phyloP scores from a whole-genome alignment of 352 stramenopile genomes.

The Plasmopara viticola region DNA sequence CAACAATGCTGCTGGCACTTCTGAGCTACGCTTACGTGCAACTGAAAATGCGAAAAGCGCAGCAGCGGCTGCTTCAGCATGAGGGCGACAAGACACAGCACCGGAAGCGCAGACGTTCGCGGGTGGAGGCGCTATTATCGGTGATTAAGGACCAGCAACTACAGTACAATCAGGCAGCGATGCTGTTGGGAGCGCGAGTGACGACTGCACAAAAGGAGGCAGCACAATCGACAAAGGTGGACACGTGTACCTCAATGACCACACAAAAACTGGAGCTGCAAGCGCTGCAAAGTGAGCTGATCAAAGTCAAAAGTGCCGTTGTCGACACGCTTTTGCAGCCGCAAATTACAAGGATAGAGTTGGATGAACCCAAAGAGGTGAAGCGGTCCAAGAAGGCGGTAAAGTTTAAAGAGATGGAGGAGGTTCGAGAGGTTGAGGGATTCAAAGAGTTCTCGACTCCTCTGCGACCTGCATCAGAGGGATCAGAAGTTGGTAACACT shows the following conservation, averaged over 20 bases:
- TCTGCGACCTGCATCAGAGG: too few species aligned
- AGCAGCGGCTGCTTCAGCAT: conserved; percentile 28
- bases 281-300: conserved; percentile 26
- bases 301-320: conserved; percentile 32
- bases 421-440: neutral
- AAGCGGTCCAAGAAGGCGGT: conserved; percentile 5
- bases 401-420: neutral
- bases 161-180: conserved; percentile 34
- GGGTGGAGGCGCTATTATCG: conserved; percentile 25
- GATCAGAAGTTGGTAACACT: neutral
- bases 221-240: conserved; percentile 4
- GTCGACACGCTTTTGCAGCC: conserved; percentile 27
- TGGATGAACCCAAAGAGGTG: conserved; percentile 7
- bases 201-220: conserved; percentile 17
- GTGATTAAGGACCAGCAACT: conserved; percentile 38
- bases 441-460: too few species aligned
- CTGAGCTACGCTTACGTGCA: conserved; percentile 31
- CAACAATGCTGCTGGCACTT: conserved; percentile 26
- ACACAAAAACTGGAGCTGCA: conserved; percentile 26
- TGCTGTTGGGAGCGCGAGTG: conserved; percentile 21
- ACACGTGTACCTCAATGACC: conserved; percentile 5
- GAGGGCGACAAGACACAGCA: conserved; percentile 17
- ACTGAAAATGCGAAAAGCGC: conserved; percentile 16
- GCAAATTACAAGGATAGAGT: neutral
- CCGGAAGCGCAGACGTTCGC: conserved; percentile 10